Evolutionary conservation across 768 basidiomycete species (phyloP).

Genomic region (Nidularia pulvinata): DNA sequence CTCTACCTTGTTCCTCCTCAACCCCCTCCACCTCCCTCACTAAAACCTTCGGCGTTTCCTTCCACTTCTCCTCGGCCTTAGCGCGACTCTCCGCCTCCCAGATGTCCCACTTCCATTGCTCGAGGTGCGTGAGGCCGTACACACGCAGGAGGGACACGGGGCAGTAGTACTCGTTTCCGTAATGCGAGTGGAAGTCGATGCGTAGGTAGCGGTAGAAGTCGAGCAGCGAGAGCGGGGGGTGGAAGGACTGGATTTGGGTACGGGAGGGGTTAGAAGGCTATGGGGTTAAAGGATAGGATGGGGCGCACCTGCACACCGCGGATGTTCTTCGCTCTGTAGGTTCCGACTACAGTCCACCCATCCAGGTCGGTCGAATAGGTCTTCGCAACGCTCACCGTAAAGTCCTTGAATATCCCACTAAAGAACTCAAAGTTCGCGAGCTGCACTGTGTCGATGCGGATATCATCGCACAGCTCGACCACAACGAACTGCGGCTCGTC

Average conservation of each 20-base stretch:
- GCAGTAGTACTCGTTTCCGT: conserved; percentile 96
- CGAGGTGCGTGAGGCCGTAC: conserved; percentile 95
- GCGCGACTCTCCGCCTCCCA: conserved; percentile 74
- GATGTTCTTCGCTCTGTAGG: conserved; percentile 84
- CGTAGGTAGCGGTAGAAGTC: conserved; percentile 95
- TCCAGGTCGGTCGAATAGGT: conserved; percentile 63
- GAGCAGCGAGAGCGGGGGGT: conserved; percentile 66
- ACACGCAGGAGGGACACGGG: conserved; percentile 92
- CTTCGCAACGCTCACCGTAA: conserved; percentile 85
- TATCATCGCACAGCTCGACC: conserved; percentile 97
- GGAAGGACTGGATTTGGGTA: conserved; percentile 58
- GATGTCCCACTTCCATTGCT: conserved; percentile 91
- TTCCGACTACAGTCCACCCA: conserved; percentile 75
- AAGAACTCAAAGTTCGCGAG: conserved; percentile 99
- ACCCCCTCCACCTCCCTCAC: background rate
- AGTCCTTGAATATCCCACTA: conserved; percentile 93
- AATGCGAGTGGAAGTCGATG: conserved; percentile 92
- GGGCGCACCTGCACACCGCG: conserved; percentile 84
- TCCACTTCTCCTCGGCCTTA: conserved; percentile 7
- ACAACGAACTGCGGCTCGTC: conserved; percentile 73
- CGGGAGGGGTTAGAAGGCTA: background rate
- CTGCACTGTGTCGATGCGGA: conserved; percentile 94
- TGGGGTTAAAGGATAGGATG: background rate
- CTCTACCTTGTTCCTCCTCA: background rate
- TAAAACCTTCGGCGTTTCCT: background rate